Conservation (phyloP, 176 grass and related monocot genomes). For the Phoenix roebelenii region DNA sequence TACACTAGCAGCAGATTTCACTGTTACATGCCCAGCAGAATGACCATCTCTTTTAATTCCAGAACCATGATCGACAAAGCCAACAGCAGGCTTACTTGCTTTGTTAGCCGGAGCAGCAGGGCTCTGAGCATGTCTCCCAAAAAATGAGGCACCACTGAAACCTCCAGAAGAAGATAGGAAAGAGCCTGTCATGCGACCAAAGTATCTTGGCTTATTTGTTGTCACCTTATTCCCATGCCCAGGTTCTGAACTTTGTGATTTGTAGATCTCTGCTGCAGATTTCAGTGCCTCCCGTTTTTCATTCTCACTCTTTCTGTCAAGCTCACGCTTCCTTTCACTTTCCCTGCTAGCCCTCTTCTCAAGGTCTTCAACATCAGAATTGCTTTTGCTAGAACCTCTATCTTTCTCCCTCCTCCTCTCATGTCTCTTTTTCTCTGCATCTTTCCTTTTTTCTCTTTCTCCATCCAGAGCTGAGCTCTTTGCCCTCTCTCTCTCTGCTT, state of each 20-base stretch:
- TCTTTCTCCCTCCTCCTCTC: slow-evolving; percentile 76
- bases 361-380: slow-evolving; percentile 67
- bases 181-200: slow-evolving; percentile 5
- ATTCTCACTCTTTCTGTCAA: slow-evolving; percentile 13
- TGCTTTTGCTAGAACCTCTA: slow-evolving; percentile 82
- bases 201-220: slow-evolving; percentile 7
- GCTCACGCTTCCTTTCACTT: slow-evolving; percentile 12
- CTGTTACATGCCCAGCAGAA: background rate
- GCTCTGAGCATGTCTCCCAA: slow-evolving; percentile 11
- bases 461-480: slow-evolving; percentile 53
- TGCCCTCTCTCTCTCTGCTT: slow-evolving; percentile 52
- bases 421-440: slow-evolving; percentile 37
- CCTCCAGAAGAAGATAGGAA: slow-evolving; percentile 8
- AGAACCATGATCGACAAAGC: slow-evolving; percentile 7
- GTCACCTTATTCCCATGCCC: slow-evolving; percentile 12
- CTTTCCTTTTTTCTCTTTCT: slow-evolving; percentile 69
- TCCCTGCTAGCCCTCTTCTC: slow-evolving; percentile 5
- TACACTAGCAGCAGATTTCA: background rate
- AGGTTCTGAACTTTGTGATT: background rate
- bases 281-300: slow-evolving; percentile 1
- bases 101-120: background rate
- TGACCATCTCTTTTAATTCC: slow-evolving; percentile 6
- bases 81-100: background rate
- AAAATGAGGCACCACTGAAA: slow-evolving; percentile 5
- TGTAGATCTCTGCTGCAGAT: background rate